These are phyloP conservation scores for Thecaphora thlaspeos DNA, from an alignment of 1,284 basidiomycete species.

Conservation along the genomic window DNA sequence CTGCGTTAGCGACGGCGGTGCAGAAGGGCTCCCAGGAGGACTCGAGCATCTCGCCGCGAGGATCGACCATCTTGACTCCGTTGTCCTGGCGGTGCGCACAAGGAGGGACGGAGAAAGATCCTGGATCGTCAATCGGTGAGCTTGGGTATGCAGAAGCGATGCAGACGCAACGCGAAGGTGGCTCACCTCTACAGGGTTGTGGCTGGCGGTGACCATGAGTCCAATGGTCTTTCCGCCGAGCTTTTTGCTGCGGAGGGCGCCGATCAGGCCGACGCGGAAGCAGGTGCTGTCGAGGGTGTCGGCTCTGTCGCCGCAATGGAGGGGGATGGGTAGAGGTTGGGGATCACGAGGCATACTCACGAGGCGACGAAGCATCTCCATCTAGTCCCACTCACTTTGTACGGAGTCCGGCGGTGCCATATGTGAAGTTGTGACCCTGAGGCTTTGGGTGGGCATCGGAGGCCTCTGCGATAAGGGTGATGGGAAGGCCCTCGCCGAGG, in stretches of 20 bases:
- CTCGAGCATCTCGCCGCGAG: constrained; percentile 98
- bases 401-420: constrained; percentile 94
- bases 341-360: too few relatives aligned
- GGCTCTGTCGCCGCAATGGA: constrained; percentile 59
- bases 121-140: too few relatives aligned
- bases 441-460: constrained; percentile 60
- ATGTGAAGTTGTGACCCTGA: constrained; percentile 66
- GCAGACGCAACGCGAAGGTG: too few relatives aligned
- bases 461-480: constrained; percentile 35
- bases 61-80: constrained; percentile 96
- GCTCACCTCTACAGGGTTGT: constrained; percentile 86
- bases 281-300: constrained; percentile 83
- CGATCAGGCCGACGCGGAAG: constrained; percentile 88
- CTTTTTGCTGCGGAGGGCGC: constrained; percentile 83
- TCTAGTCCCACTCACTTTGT: constrained; percentile 69
- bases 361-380: too few relatives aligned
- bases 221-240: constrained; percentile 87
- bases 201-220: constrained; percentile 98
- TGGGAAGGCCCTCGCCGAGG: constrained; percentile 34
- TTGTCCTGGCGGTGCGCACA: constrained; percentile 92
- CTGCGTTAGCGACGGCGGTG: constrained; percentile 83
- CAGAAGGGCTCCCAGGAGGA: constrained; percentile 88
- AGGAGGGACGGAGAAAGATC: too few relatives aligned
- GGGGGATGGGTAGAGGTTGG: background rate
- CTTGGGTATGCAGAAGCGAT: too few relatives aligned